Evolutionary conservation across 768 basidiomycete genomes (phyloP), one percentile per base, ranked within the genome.

Genomic region (Glaciozyma antarctica): DNA sequence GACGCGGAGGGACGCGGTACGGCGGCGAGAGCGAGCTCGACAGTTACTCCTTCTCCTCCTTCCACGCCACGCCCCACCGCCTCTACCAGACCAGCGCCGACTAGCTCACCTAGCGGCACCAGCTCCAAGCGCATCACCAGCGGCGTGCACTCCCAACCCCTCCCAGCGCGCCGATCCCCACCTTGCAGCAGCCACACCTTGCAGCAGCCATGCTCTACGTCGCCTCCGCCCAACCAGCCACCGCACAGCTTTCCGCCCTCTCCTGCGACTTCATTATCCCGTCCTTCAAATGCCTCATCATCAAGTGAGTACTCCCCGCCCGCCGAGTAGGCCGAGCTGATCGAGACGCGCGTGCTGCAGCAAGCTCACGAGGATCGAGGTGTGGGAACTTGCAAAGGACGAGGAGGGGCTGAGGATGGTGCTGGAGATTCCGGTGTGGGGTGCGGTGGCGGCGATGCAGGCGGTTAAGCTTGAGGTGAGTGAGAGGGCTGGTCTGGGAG

Each of bases 121-220:
- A 32, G 32, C 32, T 32, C 32, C n/a, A n/a, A 32, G 32, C 9
- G 5, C 32, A 5, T 32, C 9, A 9, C 32, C 32, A 34, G 34
- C 34, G 38, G 38, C 38, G 38, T 15, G 38, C 8, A 41, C 38
- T 41, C 12, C 38, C 13, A 5, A 7, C 38, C 38, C 8, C 8
- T 15, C 12, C 38, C 38, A 13, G 38, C 32, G 32, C 32, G 32
- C 13, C 38, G 38, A 41, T 41, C 38, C 38, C 38, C 38, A 41
- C 38, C 38, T 41, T 12, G 6, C 62, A n/a, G n/a, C n/a, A n/a
- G n/a, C n/a, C n/a, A n/a, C n/a, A n/a, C n/a, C n/a, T n/a, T n/a
- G n/a, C n/a, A n/a, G n/a, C n/a, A 2, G 8, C 55, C 8, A 73
- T 73, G 72, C 66, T 71, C 26, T 73, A 71, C 58, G 65, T 69